Evolutionary conservation across 2,329 filamentous ascomycete species (phyloP), one percentile per base, ranked within the genome.

Genomic region (Pseudogymnoascus sp.): DNA sequence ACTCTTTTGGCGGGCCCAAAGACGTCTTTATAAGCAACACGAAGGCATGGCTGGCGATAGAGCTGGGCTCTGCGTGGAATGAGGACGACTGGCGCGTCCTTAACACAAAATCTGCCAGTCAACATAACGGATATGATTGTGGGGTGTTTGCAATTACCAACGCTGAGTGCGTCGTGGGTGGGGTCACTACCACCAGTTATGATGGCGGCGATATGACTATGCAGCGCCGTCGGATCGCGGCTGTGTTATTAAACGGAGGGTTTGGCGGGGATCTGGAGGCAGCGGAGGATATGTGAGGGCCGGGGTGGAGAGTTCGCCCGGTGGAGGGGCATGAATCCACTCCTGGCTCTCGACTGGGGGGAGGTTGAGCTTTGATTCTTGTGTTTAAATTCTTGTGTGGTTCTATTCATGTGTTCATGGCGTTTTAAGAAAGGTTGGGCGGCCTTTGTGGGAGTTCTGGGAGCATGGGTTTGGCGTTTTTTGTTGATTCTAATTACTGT

Each of bases 101-200:
- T 6, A 72, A 75, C n/a, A 78, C 81, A 50, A 73, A 75, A 14
- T 83, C 82, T 37, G 81, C 84, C 0, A 69, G 67, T 2, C 89
- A 93, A 73, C 78, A 76, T 25, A 93, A 93, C 70, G 81, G 82
- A 1, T 85, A 82, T 70, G 90, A 93, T 72, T 93, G 90, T 68
- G 90, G 90, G n/a, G 84, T 91, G 3, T 90, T 91, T 72, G 84
- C 87, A 12, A 85, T 90, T 67, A 84, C 89, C 16, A 93, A 93
- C 70, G 86, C 84, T 14, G 81, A 91, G 59, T 89, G 85, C 63
- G 69, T 78, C 34, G 74, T 79, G 2, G 73, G 76, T 14, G 78
- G 75, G 0, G 69, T 76, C 11, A 72, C 76, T 5, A 72, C 73
- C 1, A 68, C 68, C 7, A 76, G 77, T 28, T 86, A 89, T 64